phyloP scores from a whole-genome alignment of 2,329 filamentous ascomycete genomes.

The Pezicula rhizophila region DNA sequence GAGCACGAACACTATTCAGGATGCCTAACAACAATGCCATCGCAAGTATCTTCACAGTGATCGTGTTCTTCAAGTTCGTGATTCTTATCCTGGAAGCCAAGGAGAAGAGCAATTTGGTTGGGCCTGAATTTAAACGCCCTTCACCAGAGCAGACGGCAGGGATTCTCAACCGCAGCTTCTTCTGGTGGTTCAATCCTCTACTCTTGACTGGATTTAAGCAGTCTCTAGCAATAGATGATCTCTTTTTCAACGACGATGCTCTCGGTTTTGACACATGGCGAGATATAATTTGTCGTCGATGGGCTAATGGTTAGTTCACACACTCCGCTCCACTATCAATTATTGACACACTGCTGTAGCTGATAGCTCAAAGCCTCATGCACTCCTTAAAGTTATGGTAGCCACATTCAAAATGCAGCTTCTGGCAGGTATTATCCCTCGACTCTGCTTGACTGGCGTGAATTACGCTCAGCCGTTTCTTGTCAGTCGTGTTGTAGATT shows the following conservation, averaged over 20 bases:
- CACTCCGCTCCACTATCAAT: neutral
- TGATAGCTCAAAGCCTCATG: neutral
- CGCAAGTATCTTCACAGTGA: slow-evolving; percentile 10
- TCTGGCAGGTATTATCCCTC: slow-evolving; percentile 1
- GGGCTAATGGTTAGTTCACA: slow-evolving; percentile 1
- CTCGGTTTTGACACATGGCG: neutral
- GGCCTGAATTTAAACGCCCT: neutral
- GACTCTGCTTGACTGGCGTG: slow-evolving; percentile 5
- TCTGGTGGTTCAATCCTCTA: slow-evolving; percentile 28
- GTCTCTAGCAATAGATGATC: slow-evolving; percentile 19
- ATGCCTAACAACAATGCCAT: slow-evolving; percentile 5
- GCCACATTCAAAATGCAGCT: neutral
- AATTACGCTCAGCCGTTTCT: slow-evolving; percentile 35
- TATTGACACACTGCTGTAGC: neutral
- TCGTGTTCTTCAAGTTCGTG: slow-evolving; percentile 13
- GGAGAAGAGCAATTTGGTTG: slow-evolving; percentile 9
- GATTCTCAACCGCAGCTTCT: slow-evolving; percentile 24
- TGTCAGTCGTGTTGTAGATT: slow-evolving; percentile 30
- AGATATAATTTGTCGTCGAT: slow-evolving; percentile 1
- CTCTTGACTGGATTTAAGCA: slow-evolving; percentile 22
- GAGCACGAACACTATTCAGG: slow-evolving; percentile 1
- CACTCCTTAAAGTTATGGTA: neutral
- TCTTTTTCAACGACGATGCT: slow-evolving; percentile 8
- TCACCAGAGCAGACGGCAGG: slow-evolving; percentile 23
- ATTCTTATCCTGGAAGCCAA: slow-evolving; percentile 17